Evolutionary conservation across 768 basidiomycete genomes (phyloP).

Genomic region (Sarcodon sp.): DNA sequence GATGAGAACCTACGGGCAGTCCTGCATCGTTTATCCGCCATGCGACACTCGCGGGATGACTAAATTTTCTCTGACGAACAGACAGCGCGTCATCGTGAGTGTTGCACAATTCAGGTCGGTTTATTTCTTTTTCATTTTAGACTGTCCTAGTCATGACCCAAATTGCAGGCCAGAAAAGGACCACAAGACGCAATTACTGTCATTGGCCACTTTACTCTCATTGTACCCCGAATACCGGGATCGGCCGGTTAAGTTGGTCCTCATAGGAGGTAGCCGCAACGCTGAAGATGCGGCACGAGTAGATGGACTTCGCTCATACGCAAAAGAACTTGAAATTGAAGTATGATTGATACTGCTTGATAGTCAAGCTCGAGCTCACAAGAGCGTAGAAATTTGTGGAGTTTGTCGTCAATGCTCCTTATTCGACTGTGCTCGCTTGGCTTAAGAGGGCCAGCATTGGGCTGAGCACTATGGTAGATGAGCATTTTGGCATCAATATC

Average conservation of each 20-base stretch:
- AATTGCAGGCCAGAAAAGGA: conserved; percentile 81
- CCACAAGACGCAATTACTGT: conserved; percentile 64
- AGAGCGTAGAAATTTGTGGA: conserved; percentile 47
- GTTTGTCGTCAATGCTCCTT: conserved; percentile 79
- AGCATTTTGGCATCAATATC: conserved; percentile 97
- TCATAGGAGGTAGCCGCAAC: conserved; percentile 84
- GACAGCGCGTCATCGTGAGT: conserved; percentile 65
- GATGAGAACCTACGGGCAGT: conserved; percentile 8
- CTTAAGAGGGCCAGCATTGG: conserved; percentile 73
- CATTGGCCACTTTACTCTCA: conserved; percentile 49
- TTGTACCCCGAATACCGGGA: conserved; percentile 43
- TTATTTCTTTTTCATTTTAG: neutral
- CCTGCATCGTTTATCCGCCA: conserved; percentile 74
- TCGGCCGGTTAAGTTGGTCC: conserved; percentile 40
- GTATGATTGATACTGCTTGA: conserved; percentile 24
- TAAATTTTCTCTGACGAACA: conserved; percentile 33
- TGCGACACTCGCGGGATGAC: conserved; percentile 76
- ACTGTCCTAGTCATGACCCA: neutral
- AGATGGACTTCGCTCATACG: conserved; percentile 40
- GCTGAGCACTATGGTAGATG: conserved; percentile 93
- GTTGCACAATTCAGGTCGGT: conserved; percentile 86
- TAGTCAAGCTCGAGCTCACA: neutral
- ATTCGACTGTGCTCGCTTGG: conserved; percentile 53
- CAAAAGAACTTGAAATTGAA: conserved; percentile 48
- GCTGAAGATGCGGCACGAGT: conserved; percentile 62